phyloP scores from a whole-genome alignment of 345 rosid genomes.

The Anacardium occidentale region DNA sequence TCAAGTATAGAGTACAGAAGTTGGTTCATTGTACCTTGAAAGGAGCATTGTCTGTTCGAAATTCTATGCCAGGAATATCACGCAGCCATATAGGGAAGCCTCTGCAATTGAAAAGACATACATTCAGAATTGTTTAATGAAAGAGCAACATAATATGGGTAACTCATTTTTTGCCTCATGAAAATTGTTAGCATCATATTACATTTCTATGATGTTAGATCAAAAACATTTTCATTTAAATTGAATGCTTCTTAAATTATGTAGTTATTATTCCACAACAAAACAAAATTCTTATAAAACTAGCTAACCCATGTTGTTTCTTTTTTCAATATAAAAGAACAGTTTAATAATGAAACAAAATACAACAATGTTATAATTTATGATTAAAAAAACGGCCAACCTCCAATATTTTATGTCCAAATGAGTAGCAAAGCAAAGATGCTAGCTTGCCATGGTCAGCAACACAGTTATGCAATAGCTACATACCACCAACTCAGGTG shows the following conservation, averaged over 20 bases:
- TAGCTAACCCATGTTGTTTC: too few species aligned
- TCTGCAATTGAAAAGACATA: constrained; percentile 36
- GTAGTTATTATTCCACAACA: not conserved
- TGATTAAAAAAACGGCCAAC: not conserved
- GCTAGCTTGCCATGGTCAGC: not conserved
- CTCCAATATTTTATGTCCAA: not conserved
- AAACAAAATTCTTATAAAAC: not conserved
- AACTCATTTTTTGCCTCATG: not conserved
- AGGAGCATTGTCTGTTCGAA: constrained; percentile 90
- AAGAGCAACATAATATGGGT: not conserved
- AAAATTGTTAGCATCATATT: not conserved
- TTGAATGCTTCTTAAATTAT: not conserved
- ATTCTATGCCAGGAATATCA: constrained; percentile 79
- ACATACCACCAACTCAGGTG: not conserved
- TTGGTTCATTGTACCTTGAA: constrained; percentile 57
- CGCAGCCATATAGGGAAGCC: constrained; percentile 97
- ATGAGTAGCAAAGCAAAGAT: not conserved
- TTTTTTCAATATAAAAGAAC: not conserved
- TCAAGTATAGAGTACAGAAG: constrained; percentile 12
- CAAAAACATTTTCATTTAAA: not conserved
- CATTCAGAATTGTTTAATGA: not conserved
- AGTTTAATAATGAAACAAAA: not conserved
- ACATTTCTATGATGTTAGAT: not conserved
- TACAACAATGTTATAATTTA: not conserved
- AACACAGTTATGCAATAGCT: not conserved